Evolutionary conservation across 2,329 filamentous ascomycete species (phyloP), one percentile per base, ranked within the genome.

Genomic region (Paraphoma chrysanthemicola): DNA sequence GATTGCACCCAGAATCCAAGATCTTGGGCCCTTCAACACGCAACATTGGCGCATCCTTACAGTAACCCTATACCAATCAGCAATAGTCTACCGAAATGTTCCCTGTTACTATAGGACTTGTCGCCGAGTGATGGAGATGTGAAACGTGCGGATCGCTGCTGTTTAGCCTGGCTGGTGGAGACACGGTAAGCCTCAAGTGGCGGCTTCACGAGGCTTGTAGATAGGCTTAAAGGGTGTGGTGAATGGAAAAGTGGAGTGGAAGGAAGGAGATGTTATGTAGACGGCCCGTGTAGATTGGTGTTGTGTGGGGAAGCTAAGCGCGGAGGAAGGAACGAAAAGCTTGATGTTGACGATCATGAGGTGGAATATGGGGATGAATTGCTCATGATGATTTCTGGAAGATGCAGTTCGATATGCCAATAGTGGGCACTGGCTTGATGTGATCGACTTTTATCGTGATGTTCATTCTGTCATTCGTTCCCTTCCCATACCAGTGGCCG

Each of bases 221-320:
- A 73, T 62, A 73, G 69, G 68, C 49, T 49, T 36, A 23, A 47
- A 66, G 1, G 70, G 69, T 16, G 23, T 11, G 31, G 6, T 44
- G 17, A 6, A 58, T 36, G 67, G 64, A 12, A 53, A 61, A 9
- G 53, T 61, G 1, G 66, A 73, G 44, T 64, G 53, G 12, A 63
- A 74, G 14, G 66, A 60, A 9, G 54, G 75, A 33, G 5, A 57
- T 62, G 12, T 59, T 62, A 33, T 55, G 69, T 18, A 23, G 16
- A 16, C 48, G 48, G 48, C 52, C 56, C 48, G 59, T 45, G 14
- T 51, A 44, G n/a, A 57, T 64, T n/a, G 61, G 33, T 38, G 2
- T 38, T 11, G 33, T 11, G 33, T 38, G n/a, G 33, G 33, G 33
- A 38, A 3, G n/a, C 6, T 38, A n/a, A n/a, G 33, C 3, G 33